Base-by-base conservation (phyloP, 345 rosid genomes). In the Eucalyptus sp. region DNA sequence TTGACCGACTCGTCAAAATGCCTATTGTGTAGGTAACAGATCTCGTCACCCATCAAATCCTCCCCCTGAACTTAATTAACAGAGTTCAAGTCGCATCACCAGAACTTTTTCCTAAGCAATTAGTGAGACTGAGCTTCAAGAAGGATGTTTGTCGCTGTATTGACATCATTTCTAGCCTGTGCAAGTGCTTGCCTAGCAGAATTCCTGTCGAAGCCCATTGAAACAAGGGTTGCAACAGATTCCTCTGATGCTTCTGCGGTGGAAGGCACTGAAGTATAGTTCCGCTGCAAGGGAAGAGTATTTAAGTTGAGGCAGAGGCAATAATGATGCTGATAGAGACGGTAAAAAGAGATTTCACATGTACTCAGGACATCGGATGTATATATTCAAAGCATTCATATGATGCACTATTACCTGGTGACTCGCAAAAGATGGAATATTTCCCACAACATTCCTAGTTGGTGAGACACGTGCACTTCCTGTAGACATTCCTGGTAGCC, bases 151-250 rank as follows among this genome's bases (percentile, higher is more conserved):
- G 99, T 97, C 54, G 99, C 99, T 16, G 95, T 92, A 90, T 98
- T 98, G 89, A 98, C 86, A 90, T 98, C 98, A 81, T 98, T 97
- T 91, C 99, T 92, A 29, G 99, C 96, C 16, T 94, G 97, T 52
- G 91, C 92, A 52, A 98, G 99, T 3, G 99, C 99, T 91, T 96
- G 98, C 91, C 99, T 95, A 6, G 98, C 99, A 48, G 97, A 94
- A 89, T 94, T 93, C 93, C 96, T 92, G 88, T 98, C 99, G 86
- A 98, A 98, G 76, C 99, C 99, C 99, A 97, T 98, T 2, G 99
- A 93, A 54, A 94, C 97, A 52, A 97, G 89, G 43, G 93, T 94
- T n/a, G 95, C 94, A 90, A 96, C 90, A 86, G 97, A 94, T 89
- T 93, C 96, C 91, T 97, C 98, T n/a, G 97, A 87, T 71, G 99